phyloP scores from a whole-genome alignment of 306 rosid species.

The Biancaea sappan region DNA sequence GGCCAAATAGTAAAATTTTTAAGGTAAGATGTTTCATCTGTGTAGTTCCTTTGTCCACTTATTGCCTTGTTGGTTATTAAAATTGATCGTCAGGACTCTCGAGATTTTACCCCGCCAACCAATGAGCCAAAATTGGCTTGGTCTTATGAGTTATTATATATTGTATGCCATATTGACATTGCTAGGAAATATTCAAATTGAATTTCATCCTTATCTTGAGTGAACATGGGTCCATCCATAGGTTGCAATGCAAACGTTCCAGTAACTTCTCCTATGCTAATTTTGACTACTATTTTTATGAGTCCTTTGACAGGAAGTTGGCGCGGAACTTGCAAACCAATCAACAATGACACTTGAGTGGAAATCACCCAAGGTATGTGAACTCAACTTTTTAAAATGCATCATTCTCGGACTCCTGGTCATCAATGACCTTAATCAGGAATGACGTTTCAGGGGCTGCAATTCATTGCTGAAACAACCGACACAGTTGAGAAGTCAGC shows the following conservation, averaged over 20 bases:
- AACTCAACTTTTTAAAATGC: not conserved
- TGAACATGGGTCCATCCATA: not conserved
- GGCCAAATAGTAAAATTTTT: slow-evolving; percentile 25
- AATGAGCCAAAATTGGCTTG: not conserved
- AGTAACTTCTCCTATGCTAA: not conserved
- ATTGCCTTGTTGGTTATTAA: not conserved
- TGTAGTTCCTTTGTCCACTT: not conserved
- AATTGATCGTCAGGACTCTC: not conserved
- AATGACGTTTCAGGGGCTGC: slow-evolving; percentile 42
- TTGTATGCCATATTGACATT: not conserved
- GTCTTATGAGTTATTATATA: not conserved
- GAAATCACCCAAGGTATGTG: slow-evolving; percentile 37
- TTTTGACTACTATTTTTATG: slow-evolving; percentile 1
- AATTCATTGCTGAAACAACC: slow-evolving; percentile 42
- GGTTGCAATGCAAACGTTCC: not conserved
- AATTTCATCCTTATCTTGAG: slow-evolving; percentile 7
- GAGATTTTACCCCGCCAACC: not conserved
- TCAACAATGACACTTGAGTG: slow-evolving; percentile 21
- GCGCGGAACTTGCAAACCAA: slow-evolving; percentile 13
- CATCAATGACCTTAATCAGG: slow-evolving; percentile 4
- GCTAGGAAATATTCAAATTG: not conserved
- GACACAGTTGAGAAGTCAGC: slow-evolving; percentile 30
- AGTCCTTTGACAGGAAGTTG: slow-evolving; percentile 28
- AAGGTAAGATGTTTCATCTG: slow-evolving; percentile 40
- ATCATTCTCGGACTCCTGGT: not conserved